Evolutionary conservation across 2,329 filamentous ascomycete genomes (phyloP), one percentile per base, ranked within the genome.

Genomic region (Pseudogymnoascus sp.): DNA sequence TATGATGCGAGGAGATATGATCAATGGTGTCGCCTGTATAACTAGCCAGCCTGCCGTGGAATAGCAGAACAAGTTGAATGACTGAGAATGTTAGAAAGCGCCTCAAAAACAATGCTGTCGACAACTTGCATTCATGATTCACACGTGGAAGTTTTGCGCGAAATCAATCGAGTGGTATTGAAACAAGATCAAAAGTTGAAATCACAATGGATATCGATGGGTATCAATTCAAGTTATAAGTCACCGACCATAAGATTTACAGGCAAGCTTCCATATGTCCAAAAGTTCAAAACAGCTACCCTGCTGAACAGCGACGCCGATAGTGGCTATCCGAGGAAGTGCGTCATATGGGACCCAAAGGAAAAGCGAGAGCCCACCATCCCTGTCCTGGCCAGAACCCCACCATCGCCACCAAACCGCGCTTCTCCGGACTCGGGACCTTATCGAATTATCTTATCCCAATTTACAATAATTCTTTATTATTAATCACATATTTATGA

Each of bases 1-100:
- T 22, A 89, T 83, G 67, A 89, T 77, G 25, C 80, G 83, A 0
- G 87, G 87, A 5, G 82, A 80, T 4, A 80, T 68, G 61, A 88
- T 79, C 64, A 89, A 64, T 69, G 75, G 73, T 72, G 76, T 72
- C 12, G 78, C 77, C 71, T 82, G 79, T 1, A 81, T 73, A 58
- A 75, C 75, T 19, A 73, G 64, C 79, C 79, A 81, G 68, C 74
- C 78, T 52, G 81, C 74, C 62, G 80, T 82, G 58, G 77, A 77
- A 71, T 80, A 78, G 68, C 76, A 80, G 71, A 81, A 84, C 12
- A 76, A 69, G 62, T 80, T 77, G 66, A 82, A 74, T 62, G 58
- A 60, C 58, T 60, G 36, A 22, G 5, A 2, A 25, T 6, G 28
- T 55, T 55, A 55, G 49, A 33, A 55, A 12, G 28, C 3, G 49